phyloP scores from a whole-genome alignment of 1,284 basidiomycete genomes.

The Ustilago shanxiensis region DNA sequence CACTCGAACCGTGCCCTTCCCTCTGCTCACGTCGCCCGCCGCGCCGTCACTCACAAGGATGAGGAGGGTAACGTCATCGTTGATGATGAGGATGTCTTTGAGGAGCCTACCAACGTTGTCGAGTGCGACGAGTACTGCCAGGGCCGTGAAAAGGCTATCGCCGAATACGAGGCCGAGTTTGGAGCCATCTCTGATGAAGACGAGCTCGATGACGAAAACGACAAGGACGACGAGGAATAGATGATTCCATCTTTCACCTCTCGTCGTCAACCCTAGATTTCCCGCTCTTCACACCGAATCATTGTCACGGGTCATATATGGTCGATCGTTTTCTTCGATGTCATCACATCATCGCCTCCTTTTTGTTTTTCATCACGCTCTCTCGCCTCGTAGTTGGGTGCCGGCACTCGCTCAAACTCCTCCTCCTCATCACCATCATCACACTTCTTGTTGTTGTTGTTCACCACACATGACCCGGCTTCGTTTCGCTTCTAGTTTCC shows the following conservation, averaged over 20 bases:
- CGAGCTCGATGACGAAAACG: slow-evolving; percentile 44
- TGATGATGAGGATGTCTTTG: slow-evolving; percentile 48
- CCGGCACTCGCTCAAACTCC: slow-evolving; percentile 20
- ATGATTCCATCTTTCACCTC: background rate
- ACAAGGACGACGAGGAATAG: slow-evolving; percentile 26
- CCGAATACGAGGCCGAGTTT: slow-evolving; percentile 35
- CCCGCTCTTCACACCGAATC: slow-evolving; percentile 2
- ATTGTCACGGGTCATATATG: slow-evolving; percentile 39
- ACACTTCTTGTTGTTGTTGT: background rate
- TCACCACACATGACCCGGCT: slow-evolving; percentile 13
- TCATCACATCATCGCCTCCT: background rate
- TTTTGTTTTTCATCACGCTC: slow-evolving; percentile 5
- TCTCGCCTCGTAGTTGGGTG: slow-evolving; percentile 37
- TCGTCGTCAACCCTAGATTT: background rate
- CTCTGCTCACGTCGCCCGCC: slow-evolving; percentile 33
- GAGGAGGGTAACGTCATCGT: slow-evolving; percentile 50
- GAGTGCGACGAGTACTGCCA: slow-evolving; percentile 55
- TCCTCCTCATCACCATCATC: slow-evolving; percentile 12
- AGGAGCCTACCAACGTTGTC: slow-evolving; percentile 33
- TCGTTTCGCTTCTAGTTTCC: slow-evolving; percentile 8
- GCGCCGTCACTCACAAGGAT: slow-evolving; percentile 45
- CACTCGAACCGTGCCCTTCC: slow-evolving; percentile 55
- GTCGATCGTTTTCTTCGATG: slow-evolving; percentile 6
- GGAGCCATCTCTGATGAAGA: slow-evolving; percentile 41
- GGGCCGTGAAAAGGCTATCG: slow-evolving; percentile 40